These are phyloP conservation scores for Cercospora zeina DNA, from an alignment of 2,329 filamentous ascomycete species.

Conservation along the genomic window DNA sequence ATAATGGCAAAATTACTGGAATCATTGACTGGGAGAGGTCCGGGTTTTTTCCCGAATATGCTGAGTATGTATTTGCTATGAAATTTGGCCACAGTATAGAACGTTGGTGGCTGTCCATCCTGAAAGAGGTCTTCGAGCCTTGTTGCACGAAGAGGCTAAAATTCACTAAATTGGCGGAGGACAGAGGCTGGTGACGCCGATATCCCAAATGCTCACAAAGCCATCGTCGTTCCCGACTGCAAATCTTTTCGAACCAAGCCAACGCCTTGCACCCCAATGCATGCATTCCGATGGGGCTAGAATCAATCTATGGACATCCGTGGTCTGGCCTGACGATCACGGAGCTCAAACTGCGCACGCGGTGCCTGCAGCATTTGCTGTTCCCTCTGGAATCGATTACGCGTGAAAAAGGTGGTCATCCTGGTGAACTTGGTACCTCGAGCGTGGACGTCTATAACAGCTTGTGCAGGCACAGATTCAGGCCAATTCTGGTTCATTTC, in stretches of 20 bases:
- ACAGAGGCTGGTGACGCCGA: not conserved
- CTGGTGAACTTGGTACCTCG: not conserved
- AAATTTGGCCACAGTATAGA: not conserved
- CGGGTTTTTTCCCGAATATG: constrained; percentile 32
- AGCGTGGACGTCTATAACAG: not conserved
- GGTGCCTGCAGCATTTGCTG: not conserved
- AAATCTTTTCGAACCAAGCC: no score
- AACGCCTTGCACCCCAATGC: not conserved
- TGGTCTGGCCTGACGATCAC: not conserved
- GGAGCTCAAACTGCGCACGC: not conserved
- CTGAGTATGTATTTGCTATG: constrained; percentile 24
- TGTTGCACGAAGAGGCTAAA: not conserved
- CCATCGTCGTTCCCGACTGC: no score
- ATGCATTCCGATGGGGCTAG: not conserved
- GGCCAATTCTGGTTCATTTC: not conserved
- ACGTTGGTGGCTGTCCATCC: not conserved
- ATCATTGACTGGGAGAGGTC: constrained; percentile 32
- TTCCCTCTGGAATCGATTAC: not conserved
- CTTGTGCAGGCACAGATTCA: not conserved
- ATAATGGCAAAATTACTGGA: constrained; percentile 18
- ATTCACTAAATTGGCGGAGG: not conserved
- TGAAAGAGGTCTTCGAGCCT: not conserved
- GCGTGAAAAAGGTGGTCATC: not conserved
- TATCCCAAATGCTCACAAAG: no score
- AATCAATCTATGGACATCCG: not conserved